Percentiles rank a stretch among this genome's conserved stretches.
Evolutionary conservation across 1,284 basidiomycete species (phyloP).

Genomic region (Fomitiporia mediterranea): DNA sequence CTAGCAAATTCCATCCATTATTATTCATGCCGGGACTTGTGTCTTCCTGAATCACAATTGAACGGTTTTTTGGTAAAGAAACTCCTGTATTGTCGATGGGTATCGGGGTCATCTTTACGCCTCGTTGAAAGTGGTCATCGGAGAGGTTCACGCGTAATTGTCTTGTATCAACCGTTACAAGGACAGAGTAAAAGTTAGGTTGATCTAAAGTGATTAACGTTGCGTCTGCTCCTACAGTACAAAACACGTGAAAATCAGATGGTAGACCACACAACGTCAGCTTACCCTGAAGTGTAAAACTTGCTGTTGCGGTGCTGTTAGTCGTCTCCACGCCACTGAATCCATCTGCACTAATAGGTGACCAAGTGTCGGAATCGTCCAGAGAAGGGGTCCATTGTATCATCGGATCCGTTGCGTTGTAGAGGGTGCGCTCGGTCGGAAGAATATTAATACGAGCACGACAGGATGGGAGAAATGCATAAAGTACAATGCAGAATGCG

Average conservation of each 20-base stretch:
- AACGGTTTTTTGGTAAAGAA: background rate
- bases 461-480: background rate
- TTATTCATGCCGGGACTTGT: background rate
- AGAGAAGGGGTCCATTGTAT: background rate
- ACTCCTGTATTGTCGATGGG: background rate
- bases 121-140: background rate
- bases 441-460: too few species aligned
- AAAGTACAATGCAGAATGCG: background rate
- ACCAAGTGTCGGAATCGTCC: background rate
- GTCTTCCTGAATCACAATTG: background rate
- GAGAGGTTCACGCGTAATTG: too few species aligned
- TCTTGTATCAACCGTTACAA: background rate
- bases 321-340: background rate
- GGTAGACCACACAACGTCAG: too few species aligned
- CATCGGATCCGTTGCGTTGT: background rate
- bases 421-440: too few species aligned
- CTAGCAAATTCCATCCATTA: background rate
- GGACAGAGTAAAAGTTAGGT: background rate
- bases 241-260: too few species aligned
- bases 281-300: constrained; percentile 1
- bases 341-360: background rate
- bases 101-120: background rate
- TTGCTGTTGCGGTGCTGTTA: background rate
- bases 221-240: background rate
- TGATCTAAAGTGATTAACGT: too few species aligned